phyloP scores from a whole-genome alignment of 352 stramenopile species.

The Globisporangium recalcitrans region DNA sequence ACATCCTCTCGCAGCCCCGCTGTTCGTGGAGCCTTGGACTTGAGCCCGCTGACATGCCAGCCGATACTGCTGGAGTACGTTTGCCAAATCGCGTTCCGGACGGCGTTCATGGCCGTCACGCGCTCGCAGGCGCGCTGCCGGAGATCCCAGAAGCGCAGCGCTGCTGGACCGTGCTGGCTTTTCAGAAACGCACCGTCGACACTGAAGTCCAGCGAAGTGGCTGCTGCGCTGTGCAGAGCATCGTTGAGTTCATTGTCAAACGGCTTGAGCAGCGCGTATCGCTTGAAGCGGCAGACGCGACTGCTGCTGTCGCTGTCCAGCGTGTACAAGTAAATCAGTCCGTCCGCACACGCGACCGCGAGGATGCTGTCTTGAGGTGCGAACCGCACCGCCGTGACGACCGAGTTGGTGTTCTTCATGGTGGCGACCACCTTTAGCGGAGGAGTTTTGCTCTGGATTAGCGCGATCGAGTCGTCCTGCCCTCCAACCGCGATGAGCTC shows the following conservation, averaged over 20 bases:
- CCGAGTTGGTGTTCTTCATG: slow-evolving; percentile 65
- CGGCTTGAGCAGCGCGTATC: slow-evolving; percentile 55
- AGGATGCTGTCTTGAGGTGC: slow-evolving; percentile 37
- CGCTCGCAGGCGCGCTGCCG: slow-evolving; percentile 37
- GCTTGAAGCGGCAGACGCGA: slow-evolving; percentile 24
- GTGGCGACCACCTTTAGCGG: slow-evolving; percentile 26
- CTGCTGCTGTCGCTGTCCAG: slow-evolving; percentile 25
- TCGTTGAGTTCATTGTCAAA: slow-evolving; percentile 19
- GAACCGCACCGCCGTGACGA: slow-evolving; percentile 41
- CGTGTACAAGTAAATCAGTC: slow-evolving; percentile 68
- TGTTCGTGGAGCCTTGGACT: not conserved
- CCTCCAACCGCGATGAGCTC: slow-evolving; percentile 54
- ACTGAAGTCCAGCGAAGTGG: slow-evolving; percentile 61
- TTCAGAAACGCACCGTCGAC: slow-evolving; percentile 52
- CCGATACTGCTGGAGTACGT: slow-evolving; percentile 42
- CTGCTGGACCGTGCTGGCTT: slow-evolving; percentile 33
- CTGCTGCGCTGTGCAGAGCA: slow-evolving; percentile 9
- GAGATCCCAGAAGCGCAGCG: slow-evolving; percentile 62
- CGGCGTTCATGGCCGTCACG: slow-evolving; percentile 32
- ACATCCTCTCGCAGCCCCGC: not conserved
- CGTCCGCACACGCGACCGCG: slow-evolving; percentile 51
- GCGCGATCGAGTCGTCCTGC: slow-evolving; percentile 47
- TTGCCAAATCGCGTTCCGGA: slow-evolving; percentile 53
- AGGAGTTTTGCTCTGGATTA: slow-evolving; percentile 22
- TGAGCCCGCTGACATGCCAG: slow-evolving; percentile 33